These are phyloP conservation scores for Penicillium sp. DNA, from an alignment of 2,329 filamentous ascomycete genomes.

Conservation along the genomic window DNA sequence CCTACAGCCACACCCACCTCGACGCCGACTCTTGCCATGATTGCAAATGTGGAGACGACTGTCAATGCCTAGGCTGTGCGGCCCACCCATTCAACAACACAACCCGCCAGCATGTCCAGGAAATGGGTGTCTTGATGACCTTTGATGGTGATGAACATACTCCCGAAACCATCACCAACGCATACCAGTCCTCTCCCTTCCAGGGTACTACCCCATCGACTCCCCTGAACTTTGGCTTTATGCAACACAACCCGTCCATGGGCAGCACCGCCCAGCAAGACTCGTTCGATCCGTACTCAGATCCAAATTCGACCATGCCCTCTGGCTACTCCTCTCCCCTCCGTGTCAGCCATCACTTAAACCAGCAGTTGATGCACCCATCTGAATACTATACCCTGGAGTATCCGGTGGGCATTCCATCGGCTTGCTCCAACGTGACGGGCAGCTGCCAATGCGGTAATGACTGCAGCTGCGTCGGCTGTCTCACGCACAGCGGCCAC, in stretches of 20 bases:
- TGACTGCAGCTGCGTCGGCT: conserved; percentile 50
- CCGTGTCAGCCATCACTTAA: conserved; percentile 19
- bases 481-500: conserved; percentile 49
- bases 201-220: conserved; percentile 13
- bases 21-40: conserved; percentile 27
- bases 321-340: conserved; percentile 26
- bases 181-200: conserved; percentile 21
- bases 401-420: conserved; percentile 37
- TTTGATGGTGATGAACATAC: conserved; percentile 28
- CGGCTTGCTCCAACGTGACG: conserved; percentile 44
- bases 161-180: conserved; percentile 14
- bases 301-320: conserved; percentile 18
- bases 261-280: conserved; percentile 13
- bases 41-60: conserved; percentile 43
- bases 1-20: conserved; percentile 4
- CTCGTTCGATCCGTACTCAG: conserved; percentile 20
- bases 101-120: conserved; percentile 43
- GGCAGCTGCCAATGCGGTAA: conserved; percentile 51
- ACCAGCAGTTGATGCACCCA: conserved; percentile 37
- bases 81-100: conserved; percentile 46
- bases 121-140: conserved; percentile 43
- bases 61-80: conserved; percentile 45
- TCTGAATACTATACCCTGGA: conserved; percentile 42
- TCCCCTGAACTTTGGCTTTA: conserved; percentile 15
- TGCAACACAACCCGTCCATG: conserved; percentile 13